Conservation (phyloP, 305 asterid genomes). For the Fraxinus ornus region DNA sequence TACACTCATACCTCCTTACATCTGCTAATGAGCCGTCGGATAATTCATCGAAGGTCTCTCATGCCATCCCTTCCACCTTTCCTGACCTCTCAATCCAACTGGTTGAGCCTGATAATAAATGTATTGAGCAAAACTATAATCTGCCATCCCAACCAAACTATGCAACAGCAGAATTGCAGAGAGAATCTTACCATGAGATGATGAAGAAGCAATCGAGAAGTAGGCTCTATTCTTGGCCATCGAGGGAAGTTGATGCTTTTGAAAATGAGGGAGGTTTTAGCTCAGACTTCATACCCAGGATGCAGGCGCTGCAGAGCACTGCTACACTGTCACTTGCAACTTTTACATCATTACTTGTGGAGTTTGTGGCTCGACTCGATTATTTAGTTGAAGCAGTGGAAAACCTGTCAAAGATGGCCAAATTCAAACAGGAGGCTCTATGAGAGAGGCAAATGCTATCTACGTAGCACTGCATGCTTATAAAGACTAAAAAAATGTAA, state of each 20-base stretch:
- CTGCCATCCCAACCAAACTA: slow-evolving; percentile 21
- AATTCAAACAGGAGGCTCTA: slow-evolving; percentile 40
- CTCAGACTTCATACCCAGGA: slow-evolving; percentile 35
- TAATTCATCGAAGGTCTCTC: slow-evolving; percentile 19
- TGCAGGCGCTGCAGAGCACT: slow-evolving; percentile 53
- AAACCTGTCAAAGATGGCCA: slow-evolving; percentile 56
- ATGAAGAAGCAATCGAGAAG: slow-evolving; percentile 55
- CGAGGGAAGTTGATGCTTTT: slow-evolving; percentile 51
- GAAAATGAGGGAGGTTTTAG: slow-evolving; percentile 41
- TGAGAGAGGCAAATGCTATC: slow-evolving; percentile 1
- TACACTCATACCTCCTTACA: slow-evolving; percentile 35
- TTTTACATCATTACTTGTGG: slow-evolving; percentile 56
- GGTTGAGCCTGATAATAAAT: slow-evolving; percentile 16
- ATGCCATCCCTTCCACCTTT: slow-evolving; percentile 27
- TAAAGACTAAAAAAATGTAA: not conserved
- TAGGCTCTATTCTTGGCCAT: slow-evolving; percentile 61
- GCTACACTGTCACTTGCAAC: slow-evolving; percentile 57
- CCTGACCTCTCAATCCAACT: slow-evolving; percentile 30
- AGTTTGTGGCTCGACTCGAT: slow-evolving; percentile 67
- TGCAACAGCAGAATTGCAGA: slow-evolving; percentile 20
- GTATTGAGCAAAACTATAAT: slow-evolving; percentile 16
- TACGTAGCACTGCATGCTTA: not conserved
- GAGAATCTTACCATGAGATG: slow-evolving; percentile 44
- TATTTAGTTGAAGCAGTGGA: slow-evolving; percentile 69
- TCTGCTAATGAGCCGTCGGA: slow-evolving; percentile 22